Conservation (phyloP, 2,329 filamentous ascomycete genomes). For the Phialocephala sp. region DNA sequence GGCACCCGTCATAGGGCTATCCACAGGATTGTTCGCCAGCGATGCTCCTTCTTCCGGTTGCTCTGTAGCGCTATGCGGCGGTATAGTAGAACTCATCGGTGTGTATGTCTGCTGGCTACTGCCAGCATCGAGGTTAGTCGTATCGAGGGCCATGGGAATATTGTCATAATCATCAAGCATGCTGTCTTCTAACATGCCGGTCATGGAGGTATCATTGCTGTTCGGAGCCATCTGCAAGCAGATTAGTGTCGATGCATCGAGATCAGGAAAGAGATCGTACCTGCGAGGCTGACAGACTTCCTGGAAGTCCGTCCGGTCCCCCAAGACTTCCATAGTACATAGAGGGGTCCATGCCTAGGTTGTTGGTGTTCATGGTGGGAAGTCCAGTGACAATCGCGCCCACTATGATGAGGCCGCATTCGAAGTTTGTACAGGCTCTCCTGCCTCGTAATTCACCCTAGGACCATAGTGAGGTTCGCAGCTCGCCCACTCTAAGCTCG, state of each 20-base stretch:
- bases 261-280: conserved; percentile 26
- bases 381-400: conserved; percentile 33
- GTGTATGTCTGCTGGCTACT: conserved; percentile 39
- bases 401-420: conserved; percentile 22
- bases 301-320: conserved; percentile 32
- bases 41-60: conserved; percentile 26
- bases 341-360: conserved; percentile 36
- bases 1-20: conserved; percentile 36
- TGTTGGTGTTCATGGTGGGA: conserved; percentile 32
- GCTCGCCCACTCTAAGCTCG: conserved; percentile 7
- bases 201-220: conserved; percentile 41
- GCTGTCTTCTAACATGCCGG: conserved; percentile 51
- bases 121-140: conserved; percentile 38
- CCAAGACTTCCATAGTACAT: conserved; percentile 36
- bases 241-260: conserved; percentile 14
- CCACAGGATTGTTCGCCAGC: conserved; percentile 20
- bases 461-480: neutral
- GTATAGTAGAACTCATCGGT: conserved; percentile 31
- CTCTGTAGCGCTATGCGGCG: conserved; percentile 29
- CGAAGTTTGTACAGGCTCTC: conserved; percentile 25
- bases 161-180: conserved; percentile 47
- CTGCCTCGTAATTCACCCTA: conserved; percentile 18
- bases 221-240: conserved; percentile 25
- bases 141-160: conserved; percentile 53
- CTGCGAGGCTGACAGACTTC: conserved; percentile 39